phyloP scores from a whole-genome alignment of 108 stramenopile genomes.

The Epithemia pelagica region DNA sequence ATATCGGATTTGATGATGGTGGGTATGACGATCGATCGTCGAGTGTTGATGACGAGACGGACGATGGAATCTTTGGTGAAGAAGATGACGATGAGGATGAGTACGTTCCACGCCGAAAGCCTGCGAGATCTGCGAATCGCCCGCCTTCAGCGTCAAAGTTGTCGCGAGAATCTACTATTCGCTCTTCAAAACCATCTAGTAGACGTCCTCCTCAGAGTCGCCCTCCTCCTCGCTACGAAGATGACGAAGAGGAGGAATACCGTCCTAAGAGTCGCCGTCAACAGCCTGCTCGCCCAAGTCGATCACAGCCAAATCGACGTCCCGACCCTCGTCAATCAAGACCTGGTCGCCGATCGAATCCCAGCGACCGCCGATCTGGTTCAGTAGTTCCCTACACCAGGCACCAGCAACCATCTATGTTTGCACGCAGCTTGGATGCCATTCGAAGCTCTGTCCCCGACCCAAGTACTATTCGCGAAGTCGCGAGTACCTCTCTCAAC shows the following conservation, averaged over 20 bases:
- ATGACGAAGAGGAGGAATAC: conserved; percentile 2
- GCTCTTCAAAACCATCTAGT: neutral
- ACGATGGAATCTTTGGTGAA: conserved; percentile 40
- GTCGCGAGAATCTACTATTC: neutral
- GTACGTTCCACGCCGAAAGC: conserved; percentile 1
- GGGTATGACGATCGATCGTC: conserved; percentile 1
- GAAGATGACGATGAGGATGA: conserved; percentile 18
- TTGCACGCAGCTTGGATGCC: conserved; percentile 62
- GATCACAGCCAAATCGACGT: conserved; percentile 8
- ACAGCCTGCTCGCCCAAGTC: conserved; percentile 13
- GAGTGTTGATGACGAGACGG: conserved; percentile 31
- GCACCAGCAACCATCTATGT: conserved; percentile 33
- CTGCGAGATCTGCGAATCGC: neutral
- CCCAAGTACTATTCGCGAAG: conserved; percentile 47
- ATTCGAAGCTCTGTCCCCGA: conserved; percentile 70
- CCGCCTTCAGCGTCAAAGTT: neutral
- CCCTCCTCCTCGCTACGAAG: conserved; percentile 9
- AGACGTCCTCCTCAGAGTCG: neutral
- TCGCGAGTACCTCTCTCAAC: conserved; percentile 41
- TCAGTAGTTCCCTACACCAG: conserved; percentile 34
- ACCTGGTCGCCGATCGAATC: neutral
- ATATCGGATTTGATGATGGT: conserved; percentile 1
- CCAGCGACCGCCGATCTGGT: neutral
- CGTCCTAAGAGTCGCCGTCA: neutral
- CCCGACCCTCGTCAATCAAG: neutral